A percentile compares a stretch with the other conserved stretches of the same genome.
These are phyloP conservation scores for Talaromyces marneffei DNA, from an alignment of 2,329 filamentous ascomycete genomes.

Conservation along the genomic window DNA sequence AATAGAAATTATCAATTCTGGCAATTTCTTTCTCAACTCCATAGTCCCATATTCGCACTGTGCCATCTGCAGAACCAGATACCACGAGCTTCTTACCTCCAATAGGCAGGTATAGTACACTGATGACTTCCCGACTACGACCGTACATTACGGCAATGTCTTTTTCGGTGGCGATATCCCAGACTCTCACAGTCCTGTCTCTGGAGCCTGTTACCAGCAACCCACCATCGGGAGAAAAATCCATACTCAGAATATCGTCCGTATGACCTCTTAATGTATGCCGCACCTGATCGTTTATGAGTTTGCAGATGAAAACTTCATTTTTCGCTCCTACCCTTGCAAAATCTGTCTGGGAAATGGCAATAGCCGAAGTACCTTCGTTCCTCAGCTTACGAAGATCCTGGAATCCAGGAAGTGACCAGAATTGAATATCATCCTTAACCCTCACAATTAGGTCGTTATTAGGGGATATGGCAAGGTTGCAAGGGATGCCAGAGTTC, in stretches of 20 bases:
- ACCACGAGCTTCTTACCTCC: not conserved
- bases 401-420: not conserved
- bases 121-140: not conserved
- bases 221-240: not conserved
- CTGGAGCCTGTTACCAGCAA: not conserved
- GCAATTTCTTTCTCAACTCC: not conserved
- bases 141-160: not conserved
- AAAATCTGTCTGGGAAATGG: not conserved
- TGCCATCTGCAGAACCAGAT: not conserved
- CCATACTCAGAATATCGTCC: not conserved
- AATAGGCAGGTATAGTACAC: not conserved
- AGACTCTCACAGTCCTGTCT: not conserved
- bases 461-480: not conserved
- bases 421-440: not conserved
- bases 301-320: not conserved
- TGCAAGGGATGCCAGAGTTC: not conserved
- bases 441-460: not conserved
- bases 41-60: not conserved
- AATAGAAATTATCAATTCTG: not conserved
- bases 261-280: not conserved
- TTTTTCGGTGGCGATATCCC: not conserved
- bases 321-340: not conserved
- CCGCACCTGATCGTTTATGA: not conserved
- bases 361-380: not conserved
- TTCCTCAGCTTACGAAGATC: not conserved